Base-by-base conservation (phyloP, 2,329 filamentous ascomycete genomes). In the Ophiostoma angusticollis region DNA sequence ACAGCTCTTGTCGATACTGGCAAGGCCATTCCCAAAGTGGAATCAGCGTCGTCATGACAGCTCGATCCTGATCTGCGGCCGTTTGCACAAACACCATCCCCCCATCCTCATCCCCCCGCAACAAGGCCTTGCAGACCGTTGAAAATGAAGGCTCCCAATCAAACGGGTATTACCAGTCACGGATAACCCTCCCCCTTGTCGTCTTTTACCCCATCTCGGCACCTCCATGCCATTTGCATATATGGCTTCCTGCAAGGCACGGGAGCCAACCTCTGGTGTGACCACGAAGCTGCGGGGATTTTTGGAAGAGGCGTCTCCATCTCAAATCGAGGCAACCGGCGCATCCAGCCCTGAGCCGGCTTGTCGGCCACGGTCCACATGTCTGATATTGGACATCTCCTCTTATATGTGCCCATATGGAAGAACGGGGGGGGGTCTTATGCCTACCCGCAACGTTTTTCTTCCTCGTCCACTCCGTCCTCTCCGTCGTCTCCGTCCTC, bases 221-320 rank as follows among this genome's bases (percentile, higher is more conserved):
- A 23, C 29, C 16, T 25, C 21, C 24, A 28, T n/a, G 18, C 17
- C 18, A 24, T n/a, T n/a, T 37, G 27, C 17, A 30, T 31, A 24
- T 31, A 16, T 5, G 27, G n/a, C 16, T 23, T 31, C 35, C 35
- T 37, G 35, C 35, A 37, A 37, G 35, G 35, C 27, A n/a, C 21
- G n/a, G n/a, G n/a, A n/a, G n/a, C n/a, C n/a, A n/a, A n/a, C n/a
- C n/a, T n/a, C n/a, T n/a, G n/a, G n/a, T n/a, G n/a, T n/a, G n/a
- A n/a, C n/a, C n/a, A n/a, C n/a, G n/a, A n/a, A n/a, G n/a, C n/a
- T n/a, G n/a, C 28, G 27, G 16, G 11, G 12, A 22, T 24, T 17
- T 13, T 16, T 25, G 36, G 29, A 27, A 38, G 22, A 31, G 27
- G 11, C 27, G 13, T 7, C 6, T 29, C 6, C 27, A 6, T n/a